Evolutionary conservation across 2,329 filamentous ascomycete genomes (phyloP), one percentile per base, ranked within the genome.

Genomic region (Blastomyces percursus): DNA sequence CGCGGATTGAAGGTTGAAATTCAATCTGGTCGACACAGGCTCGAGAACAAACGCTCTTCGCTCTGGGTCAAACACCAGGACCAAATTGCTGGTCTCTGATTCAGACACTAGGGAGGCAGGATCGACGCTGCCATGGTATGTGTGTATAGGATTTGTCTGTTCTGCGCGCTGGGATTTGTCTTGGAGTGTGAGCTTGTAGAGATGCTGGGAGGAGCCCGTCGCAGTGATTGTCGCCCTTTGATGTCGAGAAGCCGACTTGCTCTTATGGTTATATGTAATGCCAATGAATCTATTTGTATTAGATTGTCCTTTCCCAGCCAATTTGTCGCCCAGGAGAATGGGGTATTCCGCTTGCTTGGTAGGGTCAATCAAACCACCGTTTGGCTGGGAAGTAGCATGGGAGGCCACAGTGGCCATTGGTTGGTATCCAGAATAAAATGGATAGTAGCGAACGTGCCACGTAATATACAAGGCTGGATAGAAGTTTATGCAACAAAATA

Each of bases 1-100:
- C 16, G 85, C 85, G 62, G 82, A 84, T 60, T 84, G 85, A 61
- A 96, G 77, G 74, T 96, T 96, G 87, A 96, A 92, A 70, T 90
- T 87, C 75, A 96, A 88, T 48, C 86, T 86, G n/a, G 86, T 88
- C 71, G 90, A 85, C 61, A 96, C 79, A 60, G 85, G 86, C 77
- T 96, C 91, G 61, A 96, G 81, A 35, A 94, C 85, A 67, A 94
- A 94, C 62, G 83, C 87, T 70, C 93, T 85, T 60, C 84, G 85
- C 21, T 81, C 78, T 9, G 87, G 81, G 73, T 96, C 89, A 71
- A 93, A 94, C 63, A 93, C 83, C 60, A 96, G 81, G 11, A 82
- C 78, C 57, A 78, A 67, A 57, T 72, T 73, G 61, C 70, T 72
- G 42, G 72, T 70, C 42, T 71, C 68, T 1, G 69, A 65, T 38